These are phyloP conservation scores for Parascedosporium putredinis DNA, from an alignment of 2,329 filamentous ascomycete genomes.

Conservation along the genomic window DNA sequence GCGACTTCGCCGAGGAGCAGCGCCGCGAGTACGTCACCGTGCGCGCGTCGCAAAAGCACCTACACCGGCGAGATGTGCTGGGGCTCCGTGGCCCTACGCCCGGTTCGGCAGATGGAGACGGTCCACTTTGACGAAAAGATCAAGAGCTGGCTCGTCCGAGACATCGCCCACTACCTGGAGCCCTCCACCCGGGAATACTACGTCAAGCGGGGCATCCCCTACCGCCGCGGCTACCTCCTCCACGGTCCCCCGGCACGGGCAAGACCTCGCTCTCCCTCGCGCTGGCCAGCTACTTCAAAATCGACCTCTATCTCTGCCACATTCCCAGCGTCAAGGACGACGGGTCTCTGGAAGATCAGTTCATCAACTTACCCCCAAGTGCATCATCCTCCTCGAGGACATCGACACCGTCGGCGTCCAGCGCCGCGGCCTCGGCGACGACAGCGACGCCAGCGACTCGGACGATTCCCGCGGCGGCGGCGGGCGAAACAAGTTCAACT, in stretches of 20 bases:
- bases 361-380: slow-evolving; percentile 13
- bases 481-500: slow-evolving; percentile 12
- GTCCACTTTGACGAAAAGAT: slow-evolving; percentile 61
- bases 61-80: slow-evolving; percentile 19
- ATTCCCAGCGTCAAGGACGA: slow-evolving; percentile 41
- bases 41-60: slow-evolving; percentile 18
- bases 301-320: slow-evolving; percentile 56
- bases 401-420: slow-evolving; percentile 21
- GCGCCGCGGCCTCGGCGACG: slow-evolving; percentile 30
- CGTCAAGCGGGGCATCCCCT: slow-evolving; percentile 62
- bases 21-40: slow-evolving; percentile 25
- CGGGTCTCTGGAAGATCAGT: slow-evolving; percentile 55
- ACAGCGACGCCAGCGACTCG: slow-evolving; percentile 12
- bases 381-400: slow-evolving; percentile 18
- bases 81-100: slow-evolving; percentile 34
- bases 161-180: slow-evolving; percentile 71
- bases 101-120: slow-evolving; percentile 61
- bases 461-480: slow-evolving; percentile 12
- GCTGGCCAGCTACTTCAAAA: slow-evolving; percentile 53
- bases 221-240: slow-evolving; percentile 68
- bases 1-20: slow-evolving; percentile 23
- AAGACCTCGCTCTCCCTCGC: slow-evolving; percentile 61
- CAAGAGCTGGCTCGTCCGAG: slow-evolving; percentile 55
- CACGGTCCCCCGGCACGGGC: slow-evolving; percentile 66
- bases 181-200: slow-evolving; percentile 64